phyloP scores from a whole-genome alignment of 2,329 filamentous ascomycete species.

The Decorospora gaudefroyi region DNA sequence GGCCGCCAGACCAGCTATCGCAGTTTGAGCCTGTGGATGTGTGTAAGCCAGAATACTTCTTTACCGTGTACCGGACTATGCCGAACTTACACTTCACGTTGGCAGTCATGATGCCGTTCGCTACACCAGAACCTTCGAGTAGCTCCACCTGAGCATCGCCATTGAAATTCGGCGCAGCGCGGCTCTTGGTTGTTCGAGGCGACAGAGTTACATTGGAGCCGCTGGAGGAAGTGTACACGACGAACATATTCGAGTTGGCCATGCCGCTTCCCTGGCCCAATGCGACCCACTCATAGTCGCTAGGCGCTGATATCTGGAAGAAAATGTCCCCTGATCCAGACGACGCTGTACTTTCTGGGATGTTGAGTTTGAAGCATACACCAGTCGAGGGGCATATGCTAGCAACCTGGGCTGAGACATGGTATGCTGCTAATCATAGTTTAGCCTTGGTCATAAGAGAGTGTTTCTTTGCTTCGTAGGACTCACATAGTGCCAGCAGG shows the following conservation, averaged over 20 bases:
- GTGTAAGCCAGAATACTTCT: constrained; percentile 13
- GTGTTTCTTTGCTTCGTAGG: too few species aligned
- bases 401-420: constrained; percentile 38
- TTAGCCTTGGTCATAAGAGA: too few species aligned
- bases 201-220: constrained; percentile 63
- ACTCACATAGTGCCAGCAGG: constrained; percentile 37
- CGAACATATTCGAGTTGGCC: constrained; percentile 62
- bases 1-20: constrained; percentile 57
- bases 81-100: constrained; percentile 60
- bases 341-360: constrained; percentile 58
- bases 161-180: constrained; percentile 52
- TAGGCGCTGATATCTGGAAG: constrained; percentile 61
- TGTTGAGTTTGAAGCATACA: constrained; percentile 58
- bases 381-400: constrained; percentile 35
- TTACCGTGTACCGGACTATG: fast-evolving
- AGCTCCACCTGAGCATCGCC: constrained; percentile 53
- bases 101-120: constrained; percentile 58
- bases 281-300: constrained; percentile 58
- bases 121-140: constrained; percentile 59
- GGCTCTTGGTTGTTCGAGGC: constrained; percentile 54
- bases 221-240: constrained; percentile 59
- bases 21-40: constrained; percentile 55
- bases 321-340: constrained; percentile 61
- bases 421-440: too few species aligned
- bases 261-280: constrained; percentile 61